A percentile compares a stretch with the other conserved stretches of the same genome.
These are phyloP conservation scores for Torulaspora delbrueckii DNA, from an alignment of 805 yeast species.

Conservation along the genomic window DNA sequence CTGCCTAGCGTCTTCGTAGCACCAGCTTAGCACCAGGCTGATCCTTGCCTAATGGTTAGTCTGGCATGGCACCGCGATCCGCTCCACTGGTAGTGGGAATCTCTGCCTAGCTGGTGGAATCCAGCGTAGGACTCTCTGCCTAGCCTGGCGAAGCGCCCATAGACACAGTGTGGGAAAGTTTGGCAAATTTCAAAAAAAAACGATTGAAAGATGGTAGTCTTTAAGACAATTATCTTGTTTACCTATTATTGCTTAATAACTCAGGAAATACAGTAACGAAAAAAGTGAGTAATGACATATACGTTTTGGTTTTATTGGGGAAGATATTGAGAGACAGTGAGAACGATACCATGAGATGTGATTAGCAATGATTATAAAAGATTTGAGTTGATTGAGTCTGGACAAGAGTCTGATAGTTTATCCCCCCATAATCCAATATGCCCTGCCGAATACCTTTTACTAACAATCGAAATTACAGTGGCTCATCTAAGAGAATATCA, in stretches of 20 bases:
- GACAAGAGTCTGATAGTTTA: too few relatives aligned
- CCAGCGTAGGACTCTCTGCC: not conserved
- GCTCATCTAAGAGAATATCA: slow-evolving; percentile 98
- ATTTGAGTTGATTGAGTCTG: not conserved
- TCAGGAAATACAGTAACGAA: slow-evolving; percentile 21
- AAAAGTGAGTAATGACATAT: slow-evolving; percentile 22
- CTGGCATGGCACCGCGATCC: not conserved
- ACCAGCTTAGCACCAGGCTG: not conserved
- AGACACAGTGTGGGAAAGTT: not conserved
- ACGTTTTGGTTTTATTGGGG: slow-evolving; percentile 2
- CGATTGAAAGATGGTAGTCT: slow-evolving; percentile 4
- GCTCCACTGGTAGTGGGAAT: not conserved
- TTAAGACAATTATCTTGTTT: not conserved
- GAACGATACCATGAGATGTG: not conserved
- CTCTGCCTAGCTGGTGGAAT: not conserved
- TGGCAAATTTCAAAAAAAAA: slow-evolving; percentile 9
- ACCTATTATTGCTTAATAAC: slow-evolving; percentile 1
- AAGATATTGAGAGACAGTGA: not conserved
- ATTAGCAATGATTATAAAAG: not conserved
- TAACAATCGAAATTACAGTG: slow-evolving; percentile 42
- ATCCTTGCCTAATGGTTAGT: not conserved
- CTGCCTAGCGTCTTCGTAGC: not conserved
- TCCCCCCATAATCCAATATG: too few relatives aligned
- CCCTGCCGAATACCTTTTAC: not conserved
- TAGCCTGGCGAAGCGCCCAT: not conserved